Base-by-base conservation (phyloP, 768 basidiomycete genomes). In the Peribolospora baueri region DNA sequence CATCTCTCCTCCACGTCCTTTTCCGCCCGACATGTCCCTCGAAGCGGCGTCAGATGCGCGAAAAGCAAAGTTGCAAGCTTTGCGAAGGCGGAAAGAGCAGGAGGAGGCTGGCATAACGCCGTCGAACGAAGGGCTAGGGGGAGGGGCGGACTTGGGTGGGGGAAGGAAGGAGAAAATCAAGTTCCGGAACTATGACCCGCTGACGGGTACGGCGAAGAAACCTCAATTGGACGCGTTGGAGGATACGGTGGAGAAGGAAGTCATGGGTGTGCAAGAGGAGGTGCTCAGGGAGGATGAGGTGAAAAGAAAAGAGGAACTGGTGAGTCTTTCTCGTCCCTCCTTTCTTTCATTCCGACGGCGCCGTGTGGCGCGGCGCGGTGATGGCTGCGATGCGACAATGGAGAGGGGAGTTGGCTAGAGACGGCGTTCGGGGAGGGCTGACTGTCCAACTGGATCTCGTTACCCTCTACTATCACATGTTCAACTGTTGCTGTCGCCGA, bases 231-330 rank as follows among this genome's bases (percentile, higher is more conserved):
- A 77, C 50, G 78, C 76, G 53, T 71, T 67, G 37, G 72, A 79
- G 58, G 85, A 93, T 61, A 93, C 91, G 0, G 79, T 97, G 2
- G 91, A 97, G 69, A 79, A 77, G 61, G 72, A 79, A 56, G 80
- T 91, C 3, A 74, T 79, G 54, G 87, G 87, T 0, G 68, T 93
- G 58, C 83, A 86, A 6, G 81, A 90, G 65, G 69, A 70, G 61
- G 87, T 93, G 63, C 79, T 93, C 56, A 71, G 73, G 36, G 84
- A 90, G 66, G 90, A 97, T 64, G 84, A 86, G 65, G 76, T 78
- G 65, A 78, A 78, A 59, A 71, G 87, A 63, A 76, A 76, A 8
- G 82, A 91, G 66, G 91, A 97, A 62, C 71, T 97, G 65, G 90
- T 90, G 65, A 58, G 79, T 69, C 3, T 36, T 48, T 54, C 39